These are phyloP conservation scores for Lumnitzera littorea DNA, from an alignment of 345 rosid species.

Conservation along the genomic window DNA sequence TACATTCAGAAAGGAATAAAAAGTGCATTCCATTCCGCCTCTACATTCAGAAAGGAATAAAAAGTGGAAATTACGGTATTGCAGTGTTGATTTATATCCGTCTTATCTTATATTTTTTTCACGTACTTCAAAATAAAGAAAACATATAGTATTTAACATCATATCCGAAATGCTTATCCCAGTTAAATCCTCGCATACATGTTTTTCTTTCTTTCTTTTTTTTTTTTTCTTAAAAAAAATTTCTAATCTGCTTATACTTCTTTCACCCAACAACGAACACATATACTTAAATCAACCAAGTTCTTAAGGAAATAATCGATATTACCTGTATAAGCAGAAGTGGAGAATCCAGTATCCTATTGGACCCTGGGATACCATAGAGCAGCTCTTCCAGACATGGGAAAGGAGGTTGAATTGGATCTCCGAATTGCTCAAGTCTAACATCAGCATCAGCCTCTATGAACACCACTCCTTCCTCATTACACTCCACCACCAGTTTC, in stretches of 20 bases:
- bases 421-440: constrained; percentile 5
- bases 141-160: no score
- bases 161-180: no score
- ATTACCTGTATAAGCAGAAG: constrained; percentile 13
- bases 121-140: no score
- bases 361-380: constrained; percentile 8
- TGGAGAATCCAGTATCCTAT: constrained; percentile 9
- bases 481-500: constrained; percentile 15
- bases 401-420: constrained; percentile 8
- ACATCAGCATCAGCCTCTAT: constrained; percentile 17
- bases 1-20: no score
- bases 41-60: no score
- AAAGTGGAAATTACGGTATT: no score
- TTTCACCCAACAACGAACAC: not conserved
- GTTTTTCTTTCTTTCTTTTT: no score
- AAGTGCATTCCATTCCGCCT: no score
- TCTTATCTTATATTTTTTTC: no score
- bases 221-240: not conserved
- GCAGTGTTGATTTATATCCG: no score
- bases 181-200: no score
- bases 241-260: not conserved
- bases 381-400: constrained; percentile 13
- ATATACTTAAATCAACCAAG: not conserved
- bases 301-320: not conserved
- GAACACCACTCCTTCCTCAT: constrained; percentile 12